Conservation (phyloP, 495 filamentous ascomycete species). For the Talaromyces ruber region DNA sequence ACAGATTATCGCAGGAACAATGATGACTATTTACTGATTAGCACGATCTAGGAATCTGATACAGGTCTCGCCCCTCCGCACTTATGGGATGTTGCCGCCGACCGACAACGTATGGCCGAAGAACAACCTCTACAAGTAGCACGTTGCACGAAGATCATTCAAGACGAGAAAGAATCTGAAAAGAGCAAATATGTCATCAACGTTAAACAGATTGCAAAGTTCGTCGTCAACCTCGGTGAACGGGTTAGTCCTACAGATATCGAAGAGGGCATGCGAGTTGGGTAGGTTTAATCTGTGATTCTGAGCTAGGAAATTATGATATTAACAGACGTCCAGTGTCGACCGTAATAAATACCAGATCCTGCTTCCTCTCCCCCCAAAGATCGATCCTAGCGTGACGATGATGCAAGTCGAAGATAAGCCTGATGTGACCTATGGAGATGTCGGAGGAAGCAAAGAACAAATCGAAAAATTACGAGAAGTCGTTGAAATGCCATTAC, state of each 20-base stretch:
- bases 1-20: slow-evolving; percentile 29
- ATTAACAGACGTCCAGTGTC: slow-evolving; percentile 45
- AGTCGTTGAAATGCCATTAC: slow-evolving; percentile 94
- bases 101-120: slow-evolving; percentile 95
- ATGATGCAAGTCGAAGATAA: slow-evolving; percentile 99
- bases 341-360: slow-evolving; percentile 99
- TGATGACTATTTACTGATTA: slow-evolving; percentile 24
- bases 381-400: slow-evolving; percentile 97
- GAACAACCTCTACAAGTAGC: slow-evolving; percentile 97
- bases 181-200: slow-evolving; percentile 99
- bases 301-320: neutral
- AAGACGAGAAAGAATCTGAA: slow-evolving; percentile 89
- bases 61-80: slow-evolving; percentile 96
- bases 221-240: slow-evolving; percentile 96
- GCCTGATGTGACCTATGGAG: slow-evolving; percentile 97
- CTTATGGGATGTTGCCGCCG: slow-evolving; percentile 96
- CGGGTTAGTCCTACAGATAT: slow-evolving; percentile 97
- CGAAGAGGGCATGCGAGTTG: slow-evolving; percentile 97
- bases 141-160: slow-evolving; percentile 97
- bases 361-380: slow-evolving; percentile 89
- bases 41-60: slow-evolving; percentile 73
- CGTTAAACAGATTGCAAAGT: slow-evolving; percentile 99
- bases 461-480: slow-evolving; percentile 98
- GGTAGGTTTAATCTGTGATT: slow-evolving; percentile 37
- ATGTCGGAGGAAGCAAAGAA: slow-evolving; percentile 98